Percentiles rank a stretch among this genome's conserved stretches.
Evolutionary conservation across 805 yeast species (phyloP).

Genomic region (Starmera caribaea): DNA sequence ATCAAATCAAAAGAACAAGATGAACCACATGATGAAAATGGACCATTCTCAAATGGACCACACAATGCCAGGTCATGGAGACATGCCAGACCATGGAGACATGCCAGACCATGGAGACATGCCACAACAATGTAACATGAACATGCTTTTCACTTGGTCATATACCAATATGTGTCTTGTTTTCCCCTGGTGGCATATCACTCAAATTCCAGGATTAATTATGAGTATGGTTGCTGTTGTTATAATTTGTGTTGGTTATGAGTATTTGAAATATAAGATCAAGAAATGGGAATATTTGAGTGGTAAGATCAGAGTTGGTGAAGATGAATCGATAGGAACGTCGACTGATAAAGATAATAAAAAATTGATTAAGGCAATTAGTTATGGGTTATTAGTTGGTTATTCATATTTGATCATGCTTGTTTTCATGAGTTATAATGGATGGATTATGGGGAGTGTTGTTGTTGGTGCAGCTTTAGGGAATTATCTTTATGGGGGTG

Average conservation of each 20-base stretch:
- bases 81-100: slow-evolving; percentile 14
- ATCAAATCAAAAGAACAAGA: background rate
- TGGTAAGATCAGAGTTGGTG: slow-evolving; percentile 3
- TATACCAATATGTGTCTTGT: slow-evolving; percentile 65
- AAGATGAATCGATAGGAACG: background rate
- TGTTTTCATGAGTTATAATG: slow-evolving; percentile 79
- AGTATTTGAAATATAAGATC: slow-evolving; percentile 32
- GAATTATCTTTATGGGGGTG: slow-evolving; percentile 46
- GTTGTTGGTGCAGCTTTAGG: slow-evolving; percentile 67
- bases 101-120: too few relatives aligned
- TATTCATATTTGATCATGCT: slow-evolving; percentile 69
- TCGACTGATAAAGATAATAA: slow-evolving; percentile 7
- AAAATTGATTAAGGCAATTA: slow-evolving; percentile 25
- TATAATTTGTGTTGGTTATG: slow-evolving; percentile 47
- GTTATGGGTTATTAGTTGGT: slow-evolving; percentile 59
- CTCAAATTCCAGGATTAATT: slow-evolving; percentile 38
- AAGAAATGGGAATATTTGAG: slow-evolving; percentile 8
- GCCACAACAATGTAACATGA: slow-evolving; percentile 7
- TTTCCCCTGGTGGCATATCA: slow-evolving; percentile 74
- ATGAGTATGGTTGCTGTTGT: slow-evolving; percentile 41
- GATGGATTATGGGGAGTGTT: slow-evolving; percentile 75
- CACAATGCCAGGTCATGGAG: slow-evolving; percentile 15
- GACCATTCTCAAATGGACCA: slow-evolving; percentile 12
- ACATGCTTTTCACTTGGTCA: slow-evolving; percentile 73
- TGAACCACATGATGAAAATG: slow-evolving; percentile 10